Conservation (phyloP, 1,284 basidiomycete species). For the Kwoniella shivajii region DNA sequence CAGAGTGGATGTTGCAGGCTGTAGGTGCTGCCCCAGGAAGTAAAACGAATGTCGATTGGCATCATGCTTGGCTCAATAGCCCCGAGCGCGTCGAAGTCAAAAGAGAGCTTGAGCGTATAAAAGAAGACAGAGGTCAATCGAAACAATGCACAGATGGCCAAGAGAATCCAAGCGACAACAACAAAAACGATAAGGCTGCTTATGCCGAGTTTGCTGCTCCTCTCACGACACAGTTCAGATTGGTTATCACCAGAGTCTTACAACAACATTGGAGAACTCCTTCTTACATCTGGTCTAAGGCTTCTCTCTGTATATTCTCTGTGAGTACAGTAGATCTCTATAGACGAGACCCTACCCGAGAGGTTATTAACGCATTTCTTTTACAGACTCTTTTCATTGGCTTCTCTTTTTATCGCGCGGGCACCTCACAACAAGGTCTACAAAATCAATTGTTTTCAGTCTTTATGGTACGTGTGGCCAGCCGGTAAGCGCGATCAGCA, state of each 20-base stretch:
- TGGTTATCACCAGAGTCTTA: constrained; percentile 60
- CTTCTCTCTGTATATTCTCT: constrained; percentile 55
- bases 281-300: constrained; percentile 74
- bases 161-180: constrained; percentile 22
- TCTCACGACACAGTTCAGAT: constrained; percentile 59
- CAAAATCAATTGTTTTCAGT: constrained; percentile 78
- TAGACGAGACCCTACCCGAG: constrained; percentile 1
- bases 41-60: constrained; percentile 62
- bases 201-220: constrained; percentile 61
- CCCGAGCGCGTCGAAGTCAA: constrained; percentile 50
- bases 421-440: constrained; percentile 67
- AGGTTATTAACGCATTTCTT: neutral
- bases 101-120: constrained; percentile 53
- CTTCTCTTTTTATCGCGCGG: constrained; percentile 66
- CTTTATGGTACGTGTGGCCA: constrained; percentile 49
- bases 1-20: constrained; percentile 55
- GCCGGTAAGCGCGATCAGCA: neutral
- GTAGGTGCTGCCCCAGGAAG: constrained; percentile 66
- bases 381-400: constrained; percentile 55
- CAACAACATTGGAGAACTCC: constrained; percentile 65
- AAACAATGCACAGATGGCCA: constrained; percentile 54
- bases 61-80: constrained; percentile 65
- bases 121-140: constrained; percentile 22
- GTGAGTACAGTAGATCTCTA: constrained; percentile 35
- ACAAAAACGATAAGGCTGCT: constrained; percentile 29